Evolutionary conservation across 176 grass and related monocot species (phyloP).

Genomic region (Tillandsia leiboldiana): DNA sequence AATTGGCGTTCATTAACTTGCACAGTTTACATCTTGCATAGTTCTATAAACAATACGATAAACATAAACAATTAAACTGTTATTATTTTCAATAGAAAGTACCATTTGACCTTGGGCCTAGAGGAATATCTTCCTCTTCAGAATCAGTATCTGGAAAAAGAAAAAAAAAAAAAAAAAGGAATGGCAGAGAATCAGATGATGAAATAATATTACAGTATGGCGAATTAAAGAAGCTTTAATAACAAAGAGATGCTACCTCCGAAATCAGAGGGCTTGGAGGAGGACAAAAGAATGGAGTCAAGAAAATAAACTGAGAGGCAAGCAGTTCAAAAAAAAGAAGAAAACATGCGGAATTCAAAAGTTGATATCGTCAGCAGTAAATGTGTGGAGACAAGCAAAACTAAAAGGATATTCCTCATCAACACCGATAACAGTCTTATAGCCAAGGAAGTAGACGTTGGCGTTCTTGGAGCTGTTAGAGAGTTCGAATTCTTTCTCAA

Average conservation of each 20-base stretch:
- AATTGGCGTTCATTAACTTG: too few relatives aligned
- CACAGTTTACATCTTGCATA: neutral
- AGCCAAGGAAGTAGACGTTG: conserved; percentile 66
- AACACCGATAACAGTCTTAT: conserved; percentile 39
- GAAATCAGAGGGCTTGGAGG: neutral
- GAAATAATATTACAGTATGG: conserved; percentile 2
- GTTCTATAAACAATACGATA: neutral
- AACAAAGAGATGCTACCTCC: neutral
- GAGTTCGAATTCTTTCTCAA: conserved; percentile 85
- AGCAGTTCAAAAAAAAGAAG: neutral
- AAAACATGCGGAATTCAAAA: conserved; percentile 11
- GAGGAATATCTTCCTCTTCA: conserved; percentile 23
- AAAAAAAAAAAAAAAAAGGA: conserved; percentile 35
- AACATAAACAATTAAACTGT: neutral
- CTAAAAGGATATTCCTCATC: conserved; percentile 55
- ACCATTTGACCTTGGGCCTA: neutral
- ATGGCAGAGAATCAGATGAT: neutral
- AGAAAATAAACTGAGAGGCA: conserved; percentile 1
- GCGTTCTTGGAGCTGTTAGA: conserved; percentile 67
- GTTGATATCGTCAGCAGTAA: neutral
- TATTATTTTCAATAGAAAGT: neutral
- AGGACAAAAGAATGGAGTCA: neutral
- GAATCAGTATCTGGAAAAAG: conserved; percentile 29
- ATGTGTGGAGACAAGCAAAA: neutral
- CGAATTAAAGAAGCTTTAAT: conserved; percentile 2